Conservation (phyloP, 768 basidiomycete species). For the Lenzites betulinus region DNA sequence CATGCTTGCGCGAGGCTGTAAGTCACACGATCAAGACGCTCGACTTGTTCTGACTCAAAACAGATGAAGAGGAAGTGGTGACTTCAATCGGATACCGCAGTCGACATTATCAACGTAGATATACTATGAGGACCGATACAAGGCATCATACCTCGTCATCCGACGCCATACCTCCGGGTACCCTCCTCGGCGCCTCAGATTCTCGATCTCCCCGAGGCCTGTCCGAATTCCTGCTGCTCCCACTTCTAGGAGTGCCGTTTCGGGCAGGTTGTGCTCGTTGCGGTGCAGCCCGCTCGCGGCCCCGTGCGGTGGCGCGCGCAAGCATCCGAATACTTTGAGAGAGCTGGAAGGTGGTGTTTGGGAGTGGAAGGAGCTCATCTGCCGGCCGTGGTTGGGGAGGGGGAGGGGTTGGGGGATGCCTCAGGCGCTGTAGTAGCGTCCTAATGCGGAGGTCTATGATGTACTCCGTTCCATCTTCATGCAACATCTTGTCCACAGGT, state of each 20-base stretch:
- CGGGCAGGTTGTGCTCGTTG: conserved; percentile 25
- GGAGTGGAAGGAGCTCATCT: conserved; percentile 26
- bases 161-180: conserved; percentile 34
- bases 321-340: conserved; percentile 48
- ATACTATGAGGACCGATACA: neutral
- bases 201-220: conserved; percentile 25
- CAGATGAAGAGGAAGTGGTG: conserved; percentile 64
- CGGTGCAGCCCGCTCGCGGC: conserved; percentile 35
- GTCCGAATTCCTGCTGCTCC: conserved; percentile 14
- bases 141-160: conserved; percentile 19
- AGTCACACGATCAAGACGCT: conserved; percentile 29
- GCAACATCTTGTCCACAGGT: conserved; percentile 12
- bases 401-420: conserved; percentile 48
- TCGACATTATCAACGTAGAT: too few relatives aligned
- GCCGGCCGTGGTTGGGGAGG: neutral
- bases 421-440: conserved; percentile 56
- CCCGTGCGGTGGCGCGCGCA: conserved; percentile 49
- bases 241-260: conserved; percentile 16
- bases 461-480: conserved; percentile 40
- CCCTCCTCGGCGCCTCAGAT: conserved; percentile 38
- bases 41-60: neutral
- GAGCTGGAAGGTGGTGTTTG: conserved; percentile 47
- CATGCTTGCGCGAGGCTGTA: conserved; percentile 81
- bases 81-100: conserved; percentile 5
- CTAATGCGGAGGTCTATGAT: conserved; percentile 65